A percentile compares a stretch with the other conserved stretches of the same genome.
phyloP scores from a whole-genome alignment of 1,284 basidiomycete species.

The Puccinia polysora region DNA sequence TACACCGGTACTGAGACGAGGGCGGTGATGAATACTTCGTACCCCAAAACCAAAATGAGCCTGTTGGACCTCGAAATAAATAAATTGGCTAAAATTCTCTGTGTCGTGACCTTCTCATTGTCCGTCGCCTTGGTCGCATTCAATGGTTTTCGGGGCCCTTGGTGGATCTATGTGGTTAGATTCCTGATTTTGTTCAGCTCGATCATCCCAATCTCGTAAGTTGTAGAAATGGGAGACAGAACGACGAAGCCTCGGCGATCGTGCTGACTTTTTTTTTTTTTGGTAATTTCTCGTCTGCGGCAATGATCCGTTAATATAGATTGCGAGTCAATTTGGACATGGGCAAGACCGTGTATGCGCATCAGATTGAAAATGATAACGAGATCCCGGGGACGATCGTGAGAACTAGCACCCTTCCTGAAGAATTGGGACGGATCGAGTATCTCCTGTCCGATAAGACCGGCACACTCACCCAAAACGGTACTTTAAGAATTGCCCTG shows the following conservation, averaged over 20 bases:
- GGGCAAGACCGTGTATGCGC: slow-evolving; percentile 97
- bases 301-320: slow-evolving; percentile 59
- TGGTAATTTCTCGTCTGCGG: neutral
- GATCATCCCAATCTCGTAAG: slow-evolving; percentile 96
- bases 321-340: slow-evolving; percentile 97
- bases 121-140: slow-evolving; percentile 87
- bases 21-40: slow-evolving; percentile 98
- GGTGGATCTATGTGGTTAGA: slow-evolving; percentile 94
- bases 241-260: neutral
- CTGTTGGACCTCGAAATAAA: slow-evolving; percentile 92
- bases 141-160: slow-evolving; percentile 91
- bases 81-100: slow-evolving; percentile 92
- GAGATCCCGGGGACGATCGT: slow-evolving; percentile 96
- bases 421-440: slow-evolving; percentile 92
- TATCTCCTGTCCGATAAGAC: slow-evolving; percentile 97
- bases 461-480: slow-evolving; percentile 94
- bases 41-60: slow-evolving; percentile 91
- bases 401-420: slow-evolving; percentile 89
- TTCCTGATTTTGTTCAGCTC: slow-evolving; percentile 97
- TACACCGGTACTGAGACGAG: slow-evolving; percentile 93
- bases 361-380: slow-evolving; percentile 84
- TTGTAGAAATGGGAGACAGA: slow-evolving; percentile 32
- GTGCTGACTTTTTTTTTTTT: neutral
- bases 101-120: slow-evolving; percentile 83
- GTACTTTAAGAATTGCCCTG: too few species aligned